Percentiles rank a stretch among this genome's conserved stretches.
Conservation (phyloP, 257 asterid genomes). For the Scutellaria minor region DNA sequence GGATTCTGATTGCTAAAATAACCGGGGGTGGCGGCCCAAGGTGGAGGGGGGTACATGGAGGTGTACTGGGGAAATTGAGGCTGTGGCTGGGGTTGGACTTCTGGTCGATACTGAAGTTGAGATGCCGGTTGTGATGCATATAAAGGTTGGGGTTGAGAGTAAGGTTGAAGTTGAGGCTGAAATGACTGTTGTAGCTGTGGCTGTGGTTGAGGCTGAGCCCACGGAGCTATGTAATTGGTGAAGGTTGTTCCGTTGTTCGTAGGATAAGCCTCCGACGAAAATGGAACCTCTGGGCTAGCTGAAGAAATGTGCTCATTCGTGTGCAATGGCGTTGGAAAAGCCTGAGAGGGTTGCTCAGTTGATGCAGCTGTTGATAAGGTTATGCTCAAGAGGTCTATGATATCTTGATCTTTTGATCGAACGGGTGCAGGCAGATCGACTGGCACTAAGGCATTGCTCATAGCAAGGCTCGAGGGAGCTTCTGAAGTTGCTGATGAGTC, state of each 20-base stretch:
- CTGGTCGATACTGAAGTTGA: not conserved
- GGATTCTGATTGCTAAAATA: slow-evolving; percentile 48
- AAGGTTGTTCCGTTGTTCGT: slow-evolving; percentile 47
- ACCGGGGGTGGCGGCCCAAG: slow-evolving; percentile 80
- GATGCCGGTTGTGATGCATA: slow-evolving; percentile 26
- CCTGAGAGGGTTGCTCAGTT: slow-evolving; percentile 48
- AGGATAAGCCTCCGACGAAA: slow-evolving; percentile 48
- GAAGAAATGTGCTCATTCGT: slow-evolving; percentile 46
- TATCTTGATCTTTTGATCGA: slow-evolving; percentile 65
- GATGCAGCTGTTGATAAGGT: slow-evolving; percentile 54
- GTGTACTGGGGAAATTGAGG: slow-evolving; percentile 32
- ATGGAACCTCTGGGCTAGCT: slow-evolving; percentile 38
- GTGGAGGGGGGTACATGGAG: slow-evolving; percentile 67
- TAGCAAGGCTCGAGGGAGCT: slow-evolving; percentile 34
- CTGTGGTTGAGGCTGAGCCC: slow-evolving; percentile 59
- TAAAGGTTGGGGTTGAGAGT: slow-evolving; percentile 32
- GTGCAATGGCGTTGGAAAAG: slow-evolving; percentile 38
- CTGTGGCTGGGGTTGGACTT: slow-evolving; percentile 23
- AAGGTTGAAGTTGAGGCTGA: slow-evolving; percentile 34
- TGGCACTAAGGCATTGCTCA: slow-evolving; percentile 70
- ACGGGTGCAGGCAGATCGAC: slow-evolving; percentile 46
- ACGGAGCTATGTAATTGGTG: slow-evolving; percentile 79
- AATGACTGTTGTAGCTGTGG: slow-evolving; percentile 35
- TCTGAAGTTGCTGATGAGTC: slow-evolving; percentile 37
- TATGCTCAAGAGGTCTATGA: slow-evolving; percentile 76